Percentiles rank a stretch among this genome's conserved stretches.
Conservation (phyloP, 1,284 basidiomycete genomes). For the Termitomyces sp. region DNA sequence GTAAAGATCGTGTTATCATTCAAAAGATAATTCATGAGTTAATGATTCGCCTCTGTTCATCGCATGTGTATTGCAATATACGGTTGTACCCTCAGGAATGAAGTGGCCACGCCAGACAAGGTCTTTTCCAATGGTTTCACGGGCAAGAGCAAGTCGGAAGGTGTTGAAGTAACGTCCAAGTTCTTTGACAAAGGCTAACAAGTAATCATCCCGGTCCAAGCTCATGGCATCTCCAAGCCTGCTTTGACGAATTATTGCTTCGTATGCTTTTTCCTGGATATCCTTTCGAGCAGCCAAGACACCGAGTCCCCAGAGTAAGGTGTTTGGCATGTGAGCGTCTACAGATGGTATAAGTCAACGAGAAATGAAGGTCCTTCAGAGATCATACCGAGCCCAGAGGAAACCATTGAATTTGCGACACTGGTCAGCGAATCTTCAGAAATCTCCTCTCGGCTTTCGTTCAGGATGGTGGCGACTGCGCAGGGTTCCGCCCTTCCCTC, state of each 20-base stretch:
- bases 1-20: background rate
- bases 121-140: conserved; percentile 16
- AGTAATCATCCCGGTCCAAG: conserved; percentile 10
- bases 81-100: conserved; percentile 15
- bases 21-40: background rate
- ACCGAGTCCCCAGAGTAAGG: conserved; percentile 14
- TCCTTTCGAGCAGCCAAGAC: conserved; percentile 11
- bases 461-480: conserved; percentile 6
- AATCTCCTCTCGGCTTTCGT: conserved; percentile 9
- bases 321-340: conserved; percentile 17
- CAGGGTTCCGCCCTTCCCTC: conserved; percentile 10
- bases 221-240: conserved; percentile 6
- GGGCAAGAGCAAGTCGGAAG: conserved; percentile 13
- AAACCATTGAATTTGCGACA: conserved; percentile 16
- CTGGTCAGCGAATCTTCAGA: conserved; percentile 12
- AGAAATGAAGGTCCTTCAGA: background rate
- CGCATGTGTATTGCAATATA: conserved; percentile 14
- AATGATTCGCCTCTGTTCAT: conserved; percentile 14
- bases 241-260: conserved; percentile 10
- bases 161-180: conserved; percentile 15
- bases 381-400: conserved; percentile 15
- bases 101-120: conserved; percentile 14
- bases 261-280: conserved; percentile 13
- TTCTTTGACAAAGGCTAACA: conserved; percentile 16
- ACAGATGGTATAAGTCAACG: background rate